Percentiles rank a stretch among this genome's conserved stretches.
These are phyloP conservation scores for Phytophthora citricola DNA, from an alignment of 352 stramenopile species.

Conservation along the genomic window DNA sequence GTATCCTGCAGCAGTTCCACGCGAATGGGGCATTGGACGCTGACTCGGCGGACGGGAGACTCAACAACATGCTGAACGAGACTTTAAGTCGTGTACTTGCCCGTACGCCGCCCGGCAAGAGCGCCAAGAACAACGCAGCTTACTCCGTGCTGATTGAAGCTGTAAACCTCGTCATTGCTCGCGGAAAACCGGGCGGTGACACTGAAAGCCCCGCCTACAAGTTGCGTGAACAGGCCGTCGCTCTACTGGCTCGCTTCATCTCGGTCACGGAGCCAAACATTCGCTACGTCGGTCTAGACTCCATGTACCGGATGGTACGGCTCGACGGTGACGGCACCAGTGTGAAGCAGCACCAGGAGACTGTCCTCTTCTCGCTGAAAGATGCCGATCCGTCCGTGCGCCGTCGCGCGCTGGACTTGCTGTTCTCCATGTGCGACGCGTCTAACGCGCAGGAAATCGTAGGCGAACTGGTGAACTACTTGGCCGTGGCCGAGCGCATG, in stretches of 20 bases:
- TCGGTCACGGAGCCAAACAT: constrained; percentile 98
- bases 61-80: constrained; percentile 86
- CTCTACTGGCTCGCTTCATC: constrained; percentile 97
- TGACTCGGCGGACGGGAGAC: constrained; percentile 36
- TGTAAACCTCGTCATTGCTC: constrained; percentile 97
- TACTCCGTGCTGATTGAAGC: constrained; percentile 98
- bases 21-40: constrained; percentile 60
- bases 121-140: constrained; percentile 96
- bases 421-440: constrained; percentile 98
- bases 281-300: constrained; percentile 97
- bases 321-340: constrained; percentile 80
- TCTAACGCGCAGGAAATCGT: constrained; percentile 97
- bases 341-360: constrained; percentile 97
- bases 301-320: constrained; percentile 95
- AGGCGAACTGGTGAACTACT: constrained; percentile 95
- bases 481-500: constrained; percentile 91
- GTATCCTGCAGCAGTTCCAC: constrained; percentile 94
- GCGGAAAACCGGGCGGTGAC: constrained; percentile 76
- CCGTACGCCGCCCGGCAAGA: constrained; percentile 81
- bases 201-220: constrained; percentile 60
- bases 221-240: constrained; percentile 92
- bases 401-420: constrained; percentile 94
- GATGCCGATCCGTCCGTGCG: constrained; percentile 97
- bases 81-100: constrained; percentile 93
- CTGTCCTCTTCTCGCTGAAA: constrained; percentile 96